Base-by-base conservation (phyloP, 495 filamentous ascomycete species). In the Penicillium alfredii region DNA sequence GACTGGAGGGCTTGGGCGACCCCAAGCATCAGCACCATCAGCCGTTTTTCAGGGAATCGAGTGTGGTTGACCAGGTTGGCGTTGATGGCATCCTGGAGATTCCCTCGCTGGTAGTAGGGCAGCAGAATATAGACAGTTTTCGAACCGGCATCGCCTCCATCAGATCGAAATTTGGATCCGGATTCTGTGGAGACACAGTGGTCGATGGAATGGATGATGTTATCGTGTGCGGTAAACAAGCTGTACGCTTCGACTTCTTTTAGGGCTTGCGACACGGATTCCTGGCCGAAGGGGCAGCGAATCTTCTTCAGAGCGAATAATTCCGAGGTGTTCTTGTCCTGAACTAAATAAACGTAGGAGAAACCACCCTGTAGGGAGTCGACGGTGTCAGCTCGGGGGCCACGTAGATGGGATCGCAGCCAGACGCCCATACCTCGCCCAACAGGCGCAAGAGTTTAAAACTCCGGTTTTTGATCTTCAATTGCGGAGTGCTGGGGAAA, bases 291-390 rank as follows among this genome's bases (percentile, higher is more conserved):
- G 9, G 92, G 92, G 67, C 87, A 98, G 49, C 90, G 80, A 56
- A 98, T 98, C 68, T 97, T 97, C 66, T 98, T 98, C 20, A 98
- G 77, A 5, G 92, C 92, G 66, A 89, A 94, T 25, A 96, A 74
- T 42, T 86, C 76, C 14, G 83, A 81, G 32, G 75, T 82, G 19
- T 73, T 68, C 27, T 82, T 89, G 54, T 93, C 87, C 74, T 96
- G 85, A 19, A 98, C 92, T 35, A 98, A 84, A 64, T 98, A 98
- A 42, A 98, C 92, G 59, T 97, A 97, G 47, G 85, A 92, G 72
- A 97, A 98, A 41, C 92, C 90, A 60, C 90, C 90, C 79, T 90
- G 55, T 34, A 31, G 25, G 8, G n/a, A 38, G 21, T 30, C 30
- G 33, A 26, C 30, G 4, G 27, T 18, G 30, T 19, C 19, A 33